Evolutionary conservation across 2,329 filamentous ascomycete species (phyloP).

Genomic region (Talaromyces sp.): DNA sequence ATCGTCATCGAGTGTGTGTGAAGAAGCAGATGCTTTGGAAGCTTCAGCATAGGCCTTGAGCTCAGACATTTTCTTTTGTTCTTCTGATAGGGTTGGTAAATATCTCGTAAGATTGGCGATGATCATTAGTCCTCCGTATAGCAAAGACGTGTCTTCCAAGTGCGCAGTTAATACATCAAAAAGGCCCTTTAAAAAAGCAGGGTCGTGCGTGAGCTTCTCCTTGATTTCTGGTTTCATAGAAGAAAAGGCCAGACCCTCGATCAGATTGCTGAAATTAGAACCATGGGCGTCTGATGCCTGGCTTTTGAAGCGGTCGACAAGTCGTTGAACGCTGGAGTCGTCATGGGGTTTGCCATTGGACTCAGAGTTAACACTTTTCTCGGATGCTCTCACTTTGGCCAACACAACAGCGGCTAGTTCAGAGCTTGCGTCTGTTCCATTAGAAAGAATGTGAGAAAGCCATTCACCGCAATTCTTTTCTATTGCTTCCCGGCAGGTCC

Average conservation of each 20-base stretch:
- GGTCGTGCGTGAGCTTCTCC: conserved; percentile 68
- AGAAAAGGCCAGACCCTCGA: conserved; percentile 89
- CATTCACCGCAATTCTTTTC: conserved; percentile 79
- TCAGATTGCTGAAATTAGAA: conserved; percentile 64
- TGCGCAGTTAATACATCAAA: conserved; percentile 47
- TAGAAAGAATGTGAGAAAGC: conserved; percentile 77
- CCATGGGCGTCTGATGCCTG: conserved; percentile 37
- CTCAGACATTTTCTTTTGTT: conserved; percentile 86
- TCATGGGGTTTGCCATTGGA: conserved; percentile 29
- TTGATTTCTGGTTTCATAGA: conserved; percentile 82
- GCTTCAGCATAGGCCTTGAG: conserved; percentile 92
- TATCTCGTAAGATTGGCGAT: conserved; percentile 81
- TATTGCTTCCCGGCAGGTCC: conserved; percentile 74
- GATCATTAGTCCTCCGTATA: conserved; percentile 82
- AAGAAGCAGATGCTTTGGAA: conserved; percentile 56
- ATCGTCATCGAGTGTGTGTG: conserved; percentile 69
- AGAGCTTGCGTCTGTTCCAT: conserved; percentile 54
- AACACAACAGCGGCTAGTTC: conserved; percentile 65
- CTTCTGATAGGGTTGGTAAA: conserved; percentile 70
- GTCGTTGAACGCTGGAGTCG: conserved; percentile 44
- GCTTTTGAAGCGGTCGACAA: conserved; percentile 51
- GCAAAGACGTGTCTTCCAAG: conserved; percentile 61
- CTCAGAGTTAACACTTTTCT: conserved; percentile 23
- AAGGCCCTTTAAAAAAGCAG: conserved; percentile 63
- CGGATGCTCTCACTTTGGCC: conserved; percentile 54